A percentile compares a stretch with the other conserved stretches of the same genome.
phyloP scores from a whole-genome alignment of 345 rosid genomes.

The Citrus medica region DNA sequence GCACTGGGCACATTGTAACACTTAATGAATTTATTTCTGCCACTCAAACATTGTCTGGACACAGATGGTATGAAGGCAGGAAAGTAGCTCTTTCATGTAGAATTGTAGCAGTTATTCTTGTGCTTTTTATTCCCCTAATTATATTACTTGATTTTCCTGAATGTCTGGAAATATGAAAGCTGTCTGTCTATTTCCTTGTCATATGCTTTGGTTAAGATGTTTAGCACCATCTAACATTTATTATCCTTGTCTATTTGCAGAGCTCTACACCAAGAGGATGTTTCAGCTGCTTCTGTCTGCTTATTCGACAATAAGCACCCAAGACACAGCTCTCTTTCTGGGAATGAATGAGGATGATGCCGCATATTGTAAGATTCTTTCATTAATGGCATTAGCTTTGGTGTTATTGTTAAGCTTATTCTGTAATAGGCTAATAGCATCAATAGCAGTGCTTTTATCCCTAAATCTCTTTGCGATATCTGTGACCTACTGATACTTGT shows the following conservation, averaged over 20 bases:
- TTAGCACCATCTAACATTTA: background rate
- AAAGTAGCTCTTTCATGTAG: no score
- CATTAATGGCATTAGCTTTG: background rate
- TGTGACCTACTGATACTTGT: background rate
- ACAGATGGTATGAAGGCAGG: no score
- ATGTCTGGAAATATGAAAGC: background rate
- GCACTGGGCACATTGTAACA: background rate
- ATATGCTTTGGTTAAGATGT: background rate
- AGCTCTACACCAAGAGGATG: constrained; percentile 73
- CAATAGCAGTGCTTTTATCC: background rate
- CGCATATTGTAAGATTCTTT: constrained; percentile 55
- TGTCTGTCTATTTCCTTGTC: background rate
- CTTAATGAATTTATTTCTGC: background rate
- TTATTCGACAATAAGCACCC: constrained; percentile 72
- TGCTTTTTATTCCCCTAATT: background rate
- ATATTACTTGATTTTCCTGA: background rate
- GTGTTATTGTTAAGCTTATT: background rate
- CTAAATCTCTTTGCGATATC: background rate
- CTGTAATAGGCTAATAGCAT: background rate
- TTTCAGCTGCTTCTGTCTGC: constrained; percentile 77
- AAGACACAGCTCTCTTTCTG: constrained; percentile 69
- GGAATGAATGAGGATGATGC: constrained; percentile 91
- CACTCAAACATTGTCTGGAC: background rate
- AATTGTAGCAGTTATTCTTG: no score
- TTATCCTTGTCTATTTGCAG: constrained; percentile 34